Evolutionary conservation across 495 filamentous ascomycete species (phyloP).

Genomic region (Rhypophila decipiens): DNA sequence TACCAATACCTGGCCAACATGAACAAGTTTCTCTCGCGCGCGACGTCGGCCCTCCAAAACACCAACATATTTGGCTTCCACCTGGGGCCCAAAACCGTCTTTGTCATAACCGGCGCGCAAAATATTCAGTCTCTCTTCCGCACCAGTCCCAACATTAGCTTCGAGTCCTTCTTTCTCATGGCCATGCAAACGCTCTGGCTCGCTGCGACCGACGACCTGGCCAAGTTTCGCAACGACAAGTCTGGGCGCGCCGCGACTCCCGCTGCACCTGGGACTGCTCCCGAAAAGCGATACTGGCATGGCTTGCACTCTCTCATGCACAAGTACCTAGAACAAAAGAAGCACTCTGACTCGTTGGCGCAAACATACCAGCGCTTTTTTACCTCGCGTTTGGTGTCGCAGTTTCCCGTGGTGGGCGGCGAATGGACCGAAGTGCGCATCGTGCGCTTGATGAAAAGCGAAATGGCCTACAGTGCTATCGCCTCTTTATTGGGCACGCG

Average conservation of each 20-base stretch:
- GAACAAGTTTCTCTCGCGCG: not conserved
- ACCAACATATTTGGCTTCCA: constrained; percentile 13
- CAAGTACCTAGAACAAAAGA: constrained; percentile 4
- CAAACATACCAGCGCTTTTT: constrained; percentile 12
- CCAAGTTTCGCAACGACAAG: constrained; percentile 4
- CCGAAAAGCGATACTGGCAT: constrained; percentile 15
- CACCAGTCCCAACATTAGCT: constrained; percentile 7
- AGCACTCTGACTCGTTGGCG: constrained; percentile 2
- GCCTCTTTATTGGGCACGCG: constrained; percentile 12
- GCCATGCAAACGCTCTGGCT: constrained; percentile 4
- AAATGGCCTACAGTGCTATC: constrained; percentile 14
- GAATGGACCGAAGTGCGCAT: constrained; percentile 9
- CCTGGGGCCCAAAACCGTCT: constrained; percentile 16
- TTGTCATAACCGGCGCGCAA: constrained; percentile 13
- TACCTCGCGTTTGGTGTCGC: constrained; percentile 4
- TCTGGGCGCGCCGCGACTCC: constrained; percentile 8
- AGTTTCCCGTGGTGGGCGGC: constrained; percentile 1
- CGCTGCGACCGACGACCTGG: not conserved
- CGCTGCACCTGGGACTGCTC: not conserved
- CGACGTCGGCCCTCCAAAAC: not conserved
- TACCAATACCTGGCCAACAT: not conserved
- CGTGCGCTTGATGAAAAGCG: constrained; percentile 8
- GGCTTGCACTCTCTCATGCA: constrained; percentile 8
- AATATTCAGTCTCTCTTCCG: constrained; percentile 20
- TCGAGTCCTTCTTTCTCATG: constrained; percentile 13